These are phyloP conservation scores for Trichomonas vaginalis DNA, from an alignment of 208 protist species.

Conservation along the genomic window DNA sequence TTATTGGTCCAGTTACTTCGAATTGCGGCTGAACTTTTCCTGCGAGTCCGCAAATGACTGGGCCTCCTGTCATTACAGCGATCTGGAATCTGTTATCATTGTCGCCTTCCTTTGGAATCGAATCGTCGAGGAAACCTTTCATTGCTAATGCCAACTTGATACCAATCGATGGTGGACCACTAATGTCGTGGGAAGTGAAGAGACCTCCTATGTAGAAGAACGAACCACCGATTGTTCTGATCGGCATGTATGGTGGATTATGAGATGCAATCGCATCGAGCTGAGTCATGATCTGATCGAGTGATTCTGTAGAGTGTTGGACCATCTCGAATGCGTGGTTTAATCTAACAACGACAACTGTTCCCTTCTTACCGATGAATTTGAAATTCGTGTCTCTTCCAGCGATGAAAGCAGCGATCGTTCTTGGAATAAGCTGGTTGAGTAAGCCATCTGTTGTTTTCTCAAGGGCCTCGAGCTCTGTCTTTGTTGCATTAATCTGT, in stretches of 20 bases:
- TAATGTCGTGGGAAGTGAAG: background rate
- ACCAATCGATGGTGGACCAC: no score
- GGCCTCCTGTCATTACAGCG: background rate
- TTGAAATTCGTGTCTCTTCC: background rate
- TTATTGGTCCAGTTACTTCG: background rate
- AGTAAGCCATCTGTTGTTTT: background rate
- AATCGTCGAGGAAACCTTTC: background rate
- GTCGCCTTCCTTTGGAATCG: background rate
- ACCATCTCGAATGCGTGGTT: background rate
- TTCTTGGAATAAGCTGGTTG: background rate
- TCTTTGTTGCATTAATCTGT: background rate
- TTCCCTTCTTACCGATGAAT: background rate
- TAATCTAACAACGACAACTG: background rate
- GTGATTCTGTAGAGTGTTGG: background rate
- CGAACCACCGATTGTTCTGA: background rate
- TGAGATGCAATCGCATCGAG: background rate
- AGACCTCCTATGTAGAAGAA: background rate
- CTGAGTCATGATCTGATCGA: background rate
- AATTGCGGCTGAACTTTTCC: background rate
- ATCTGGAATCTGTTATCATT: background rate
- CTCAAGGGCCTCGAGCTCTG: background rate
- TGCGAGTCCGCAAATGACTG: background rate
- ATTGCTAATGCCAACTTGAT: background rate
- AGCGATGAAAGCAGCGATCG: background rate
- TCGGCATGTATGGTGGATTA: background rate